Base-by-base conservation (phyloP, 345 rosid genomes). In the Psidium guajava region DNA sequence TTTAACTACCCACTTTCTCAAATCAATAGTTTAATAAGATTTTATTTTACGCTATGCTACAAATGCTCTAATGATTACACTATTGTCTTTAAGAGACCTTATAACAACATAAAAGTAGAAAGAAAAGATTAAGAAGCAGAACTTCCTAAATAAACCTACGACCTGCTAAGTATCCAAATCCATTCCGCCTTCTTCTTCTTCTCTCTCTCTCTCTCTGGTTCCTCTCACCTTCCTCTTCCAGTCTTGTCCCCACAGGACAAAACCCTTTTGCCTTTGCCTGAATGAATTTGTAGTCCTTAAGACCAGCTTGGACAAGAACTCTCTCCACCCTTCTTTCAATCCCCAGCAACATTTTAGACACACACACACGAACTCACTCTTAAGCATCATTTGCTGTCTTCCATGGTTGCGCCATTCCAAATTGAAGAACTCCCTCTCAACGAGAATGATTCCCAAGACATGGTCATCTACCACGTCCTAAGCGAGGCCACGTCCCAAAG, bases 391-490 rank as follows among this genome's bases (percentile, higher is more conserved):
- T 5, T 5, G 47, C 22, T 9, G 47, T 36, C 80, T 69, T 47
- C 84, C 82, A 91, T 91, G 94, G 87, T 85, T 82, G 87, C 84
- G 6, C 54, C 90, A 14, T 82, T 90, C 84, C 91, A 86, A 55
- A 81, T 21, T 16, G 91, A 87, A 86, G 91, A 91, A 86, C 91
- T 94, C 8, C 96, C 96, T 7, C 90, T 94, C 24, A 94, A 92
- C 36, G 96, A 94, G 89, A 92, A 94, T 28, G 96, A 94, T 87
- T 91, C 96, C 0, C 94, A 92, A 83, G 96, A 92, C 83, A 94
- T 92, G 95, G 91, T 92, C 88, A 89, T 94, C 32, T 91, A 88
- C 90, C 93, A 94, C 44, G 91, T 94, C 86, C 82, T 94, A 28
- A 92, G 85, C 27, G 92, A 92, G 80, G 85, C 86, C 49, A 24